phyloP scores from a whole-genome alignment of 2,329 filamentous ascomycete genomes.

The Chrysoporthe puriensis region DNA sequence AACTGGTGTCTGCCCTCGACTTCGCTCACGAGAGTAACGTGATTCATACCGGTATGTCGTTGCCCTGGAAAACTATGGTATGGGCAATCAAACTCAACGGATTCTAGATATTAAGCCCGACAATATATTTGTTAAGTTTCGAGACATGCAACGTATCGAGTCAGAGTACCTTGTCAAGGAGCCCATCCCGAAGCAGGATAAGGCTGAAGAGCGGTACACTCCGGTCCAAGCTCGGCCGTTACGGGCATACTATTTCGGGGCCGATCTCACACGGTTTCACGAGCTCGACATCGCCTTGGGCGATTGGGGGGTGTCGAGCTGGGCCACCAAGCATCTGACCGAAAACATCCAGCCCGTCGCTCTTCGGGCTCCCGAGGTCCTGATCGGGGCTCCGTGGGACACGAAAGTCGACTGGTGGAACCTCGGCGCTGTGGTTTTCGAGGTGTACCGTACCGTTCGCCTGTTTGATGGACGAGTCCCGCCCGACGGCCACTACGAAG shows the following conservation, averaged over 20 bases:
- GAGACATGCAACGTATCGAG: constrained; percentile 31
- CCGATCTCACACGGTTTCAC: constrained; percentile 1
- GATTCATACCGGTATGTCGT: constrained; percentile 32
- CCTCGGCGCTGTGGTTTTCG: constrained; percentile 31
- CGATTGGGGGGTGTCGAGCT: constrained; percentile 33
- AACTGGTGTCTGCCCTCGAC: constrained; percentile 34
- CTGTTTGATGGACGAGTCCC: constrained; percentile 9
- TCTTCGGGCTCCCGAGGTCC: constrained; percentile 35
- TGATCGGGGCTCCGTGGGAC: constrained; percentile 33
- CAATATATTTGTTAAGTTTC: constrained; percentile 34
- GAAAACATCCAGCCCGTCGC: constrained; percentile 33
- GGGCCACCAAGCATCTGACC: constrained; percentile 29
- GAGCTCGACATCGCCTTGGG: constrained; percentile 32
- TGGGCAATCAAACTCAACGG: too few species aligned
- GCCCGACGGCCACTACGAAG: constrained; percentile 8
- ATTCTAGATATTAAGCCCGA: constrained; percentile 32
- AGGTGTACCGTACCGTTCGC: constrained; percentile 14
- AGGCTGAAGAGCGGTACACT: constrained; percentile 1
- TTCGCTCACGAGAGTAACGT: constrained; percentile 33
- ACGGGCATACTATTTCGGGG: constrained; percentile 4
- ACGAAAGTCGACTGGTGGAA: constrained; percentile 32
- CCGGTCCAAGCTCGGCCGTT: constrained; percentile 4
- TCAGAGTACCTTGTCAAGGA: constrained; percentile 25
- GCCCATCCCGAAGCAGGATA: constrained; percentile 9
- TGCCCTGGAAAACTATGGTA: too few species aligned